Evolutionary conservation across 139 green algal species (phyloP).

Genomic region (Asterochloris sp.): DNA sequence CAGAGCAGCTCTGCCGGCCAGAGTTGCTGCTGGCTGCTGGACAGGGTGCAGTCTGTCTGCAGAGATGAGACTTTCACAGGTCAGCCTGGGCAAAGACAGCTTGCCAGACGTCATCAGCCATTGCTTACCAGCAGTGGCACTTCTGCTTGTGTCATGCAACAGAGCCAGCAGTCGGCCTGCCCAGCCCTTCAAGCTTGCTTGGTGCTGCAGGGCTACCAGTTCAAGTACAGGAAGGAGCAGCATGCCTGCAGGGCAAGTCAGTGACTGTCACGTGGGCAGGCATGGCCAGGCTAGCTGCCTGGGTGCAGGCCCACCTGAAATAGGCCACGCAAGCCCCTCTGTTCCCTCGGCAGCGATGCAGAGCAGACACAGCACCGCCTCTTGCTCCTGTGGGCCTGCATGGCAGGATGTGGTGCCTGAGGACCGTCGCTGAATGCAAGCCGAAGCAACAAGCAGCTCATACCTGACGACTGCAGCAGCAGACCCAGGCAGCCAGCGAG

Average conservation of each 20-base stretch:
- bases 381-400: too few species aligned
- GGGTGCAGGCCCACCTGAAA: too few species aligned
- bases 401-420: too few species aligned
- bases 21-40: neutral
- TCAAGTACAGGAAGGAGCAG: neutral
- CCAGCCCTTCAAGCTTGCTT: neutral
- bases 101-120: neutral
- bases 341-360: too few species aligned
- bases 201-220: conserved; percentile 1
- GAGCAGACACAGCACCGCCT: too few species aligned
- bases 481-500: neutral
- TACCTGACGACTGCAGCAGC: neutral
- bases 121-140: neutral
- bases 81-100: too few species aligned
- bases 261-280: too few species aligned
- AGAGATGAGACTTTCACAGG: too few species aligned
- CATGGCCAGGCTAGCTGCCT: too few species aligned
- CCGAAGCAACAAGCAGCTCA: neutral
- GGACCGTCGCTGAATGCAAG: neutral
- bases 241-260: neutral
- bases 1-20: neutral
- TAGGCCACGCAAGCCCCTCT: too few species aligned
- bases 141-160: neutral
- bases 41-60: neutral
- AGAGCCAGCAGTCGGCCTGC: neutral